Percentiles rank a stretch among this genome's conserved stretches.
Conservation (phyloP, 768 basidiomycete species). For the Tricholoma hemisulphureum region DNA sequence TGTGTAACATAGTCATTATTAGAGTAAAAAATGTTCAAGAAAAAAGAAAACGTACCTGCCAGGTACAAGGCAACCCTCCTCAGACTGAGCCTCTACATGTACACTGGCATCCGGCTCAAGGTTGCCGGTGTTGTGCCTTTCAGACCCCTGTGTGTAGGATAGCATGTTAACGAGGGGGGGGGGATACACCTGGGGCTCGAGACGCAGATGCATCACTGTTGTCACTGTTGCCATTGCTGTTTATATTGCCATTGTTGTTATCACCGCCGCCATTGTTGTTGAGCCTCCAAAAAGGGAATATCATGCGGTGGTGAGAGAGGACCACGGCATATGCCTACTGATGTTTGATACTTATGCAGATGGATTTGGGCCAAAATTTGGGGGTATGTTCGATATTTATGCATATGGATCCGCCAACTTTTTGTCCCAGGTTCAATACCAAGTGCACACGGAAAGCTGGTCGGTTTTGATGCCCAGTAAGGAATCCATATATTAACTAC, state of each 20-base stretch:
- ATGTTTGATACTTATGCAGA: too few species aligned
- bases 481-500: neutral
- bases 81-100: neutral
- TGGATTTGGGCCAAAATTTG: too few species aligned
- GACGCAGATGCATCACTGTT: neutral
- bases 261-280: too few species aligned
- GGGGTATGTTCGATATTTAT: too few species aligned
- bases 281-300: too few species aligned
- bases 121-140: neutral
- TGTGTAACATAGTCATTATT: neutral
- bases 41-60: neutral
- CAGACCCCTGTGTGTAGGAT: neutral
- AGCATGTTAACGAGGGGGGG: neutral
- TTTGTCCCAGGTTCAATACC: too few species aligned
- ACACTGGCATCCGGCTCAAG: neutral
- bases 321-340: too few species aligned
- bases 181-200: neutral
- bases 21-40: neutral
- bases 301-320: too few species aligned
- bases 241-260: neutral
- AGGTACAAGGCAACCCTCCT: neutral
- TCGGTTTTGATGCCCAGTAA: neutral
- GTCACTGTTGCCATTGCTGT: neutral
- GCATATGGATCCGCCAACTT: too few species aligned
- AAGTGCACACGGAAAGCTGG: too few species aligned